Percentiles rank a stretch among this genome's conserved stretches.
These are phyloP conservation scores for Xylaria sp. DNA, from an alignment of 2,329 filamentous ascomycete genomes.

Conservation along the genomic window DNA sequence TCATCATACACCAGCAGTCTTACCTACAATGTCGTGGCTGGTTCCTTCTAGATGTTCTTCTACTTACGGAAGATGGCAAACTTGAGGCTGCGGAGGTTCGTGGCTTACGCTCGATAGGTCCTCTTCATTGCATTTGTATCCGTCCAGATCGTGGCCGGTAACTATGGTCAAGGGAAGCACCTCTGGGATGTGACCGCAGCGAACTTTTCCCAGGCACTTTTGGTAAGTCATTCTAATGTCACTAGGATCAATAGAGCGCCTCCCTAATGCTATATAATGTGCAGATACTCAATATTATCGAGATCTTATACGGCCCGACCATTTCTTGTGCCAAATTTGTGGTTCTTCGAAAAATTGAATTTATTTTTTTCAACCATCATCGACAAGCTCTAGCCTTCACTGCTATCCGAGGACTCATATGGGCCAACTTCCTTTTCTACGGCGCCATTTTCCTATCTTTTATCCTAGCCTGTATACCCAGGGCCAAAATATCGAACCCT, in stretches of 20 bases:
- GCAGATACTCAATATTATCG: constrained; percentile 17
- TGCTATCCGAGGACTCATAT: constrained; percentile 20
- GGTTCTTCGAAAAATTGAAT: constrained; percentile 30
- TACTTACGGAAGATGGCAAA: too few relatives aligned
- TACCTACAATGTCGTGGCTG: too few relatives aligned
- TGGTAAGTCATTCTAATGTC: too few relatives aligned
- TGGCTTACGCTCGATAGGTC: too few relatives aligned
- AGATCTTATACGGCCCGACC: constrained; percentile 24
- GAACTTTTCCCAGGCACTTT: too few relatives aligned
- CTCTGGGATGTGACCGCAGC: not conserved
- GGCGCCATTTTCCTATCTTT: constrained; percentile 12
- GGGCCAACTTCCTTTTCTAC: constrained; percentile 27
- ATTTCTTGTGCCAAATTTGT: constrained; percentile 31
- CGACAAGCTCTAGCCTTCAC: constrained; percentile 8
- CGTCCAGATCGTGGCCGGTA: not conserved
- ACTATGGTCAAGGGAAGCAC: not conserved
- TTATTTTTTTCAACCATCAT: constrained; percentile 21
- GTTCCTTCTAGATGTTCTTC: too few relatives aligned
- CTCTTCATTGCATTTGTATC: constrained; percentile 9
- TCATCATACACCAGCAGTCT: too few relatives aligned
- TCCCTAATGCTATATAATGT: too few relatives aligned
- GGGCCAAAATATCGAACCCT: constrained; percentile 24
- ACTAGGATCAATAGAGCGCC: too few relatives aligned
- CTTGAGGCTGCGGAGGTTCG: too few relatives aligned
- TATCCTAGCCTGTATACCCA: constrained; percentile 24